Evolutionary conservation across 2,329 filamentous ascomycete species (phyloP).

Genomic region (Scytalidium lignicola): DNA sequence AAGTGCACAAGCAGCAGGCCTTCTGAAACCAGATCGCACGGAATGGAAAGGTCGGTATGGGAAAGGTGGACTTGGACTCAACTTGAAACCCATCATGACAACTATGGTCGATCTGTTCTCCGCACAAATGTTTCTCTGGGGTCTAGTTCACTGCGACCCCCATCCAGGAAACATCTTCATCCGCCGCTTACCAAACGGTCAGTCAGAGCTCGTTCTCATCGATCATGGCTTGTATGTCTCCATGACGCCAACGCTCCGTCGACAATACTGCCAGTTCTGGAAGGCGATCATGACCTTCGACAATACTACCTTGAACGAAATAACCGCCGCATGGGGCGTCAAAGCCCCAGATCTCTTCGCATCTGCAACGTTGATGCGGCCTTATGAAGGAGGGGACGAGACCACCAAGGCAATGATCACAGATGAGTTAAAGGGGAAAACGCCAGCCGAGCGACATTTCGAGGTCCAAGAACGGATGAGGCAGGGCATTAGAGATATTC

Average conservation of each 20-base stretch:
- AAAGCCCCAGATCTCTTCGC: conserved; percentile 88
- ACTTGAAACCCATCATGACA: conserved; percentile 83
- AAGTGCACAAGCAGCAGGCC: conserved; percentile 48
- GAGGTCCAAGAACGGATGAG: conserved; percentile 70
- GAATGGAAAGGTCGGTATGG: conserved; percentile 70
- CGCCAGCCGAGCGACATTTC: conserved; percentile 58
- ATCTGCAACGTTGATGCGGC: conserved; percentile 80
- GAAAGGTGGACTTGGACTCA: conserved; percentile 78
- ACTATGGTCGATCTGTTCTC: conserved; percentile 95
- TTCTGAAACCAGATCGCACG: conserved; percentile 74
- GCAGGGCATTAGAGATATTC: conserved; percentile 58
- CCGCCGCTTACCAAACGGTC: conserved; percentile 74
- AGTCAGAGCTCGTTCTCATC: conserved; percentile 86
- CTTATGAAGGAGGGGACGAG: conserved; percentile 80
- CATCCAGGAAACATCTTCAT: conserved; percentile 98
- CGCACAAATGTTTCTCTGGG: conserved; percentile 98
- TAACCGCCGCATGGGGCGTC: conserved; percentile 81
- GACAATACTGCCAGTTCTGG: conserved; percentile 88
- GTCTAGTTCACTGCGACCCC: conserved; percentile 90
- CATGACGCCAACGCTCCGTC: conserved; percentile 77
- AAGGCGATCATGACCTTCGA: conserved; percentile 91
- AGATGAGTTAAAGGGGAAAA: conserved; percentile 45
- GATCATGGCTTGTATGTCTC: conserved; percentile 96
- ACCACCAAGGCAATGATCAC: conserved; percentile 60
- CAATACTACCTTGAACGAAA: conserved; percentile 68